Conservation (phyloP, 345 rosid genomes). For the Angophora floribunda region DNA sequence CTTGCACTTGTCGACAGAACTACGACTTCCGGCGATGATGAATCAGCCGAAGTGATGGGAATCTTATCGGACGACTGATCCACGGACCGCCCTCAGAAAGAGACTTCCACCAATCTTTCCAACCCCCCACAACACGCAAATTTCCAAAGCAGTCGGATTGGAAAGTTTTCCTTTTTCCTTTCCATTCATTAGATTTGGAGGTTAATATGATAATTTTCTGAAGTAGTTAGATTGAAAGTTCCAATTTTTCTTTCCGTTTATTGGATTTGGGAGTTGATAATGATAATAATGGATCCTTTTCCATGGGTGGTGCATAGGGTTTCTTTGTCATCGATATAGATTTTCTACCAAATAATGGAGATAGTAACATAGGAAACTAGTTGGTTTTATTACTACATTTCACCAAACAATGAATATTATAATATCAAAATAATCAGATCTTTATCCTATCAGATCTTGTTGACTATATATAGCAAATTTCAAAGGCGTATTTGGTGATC, state of each 20-base stretch:
- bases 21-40: not conserved
- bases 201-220: not conserved
- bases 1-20: not conserved
- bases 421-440: not conserved
- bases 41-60: not conserved
- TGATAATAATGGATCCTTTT: not conserved
- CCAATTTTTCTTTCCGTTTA: not conserved
- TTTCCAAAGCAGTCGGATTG: not conserved
- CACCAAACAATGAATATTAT: not conserved
- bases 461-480: not conserved
- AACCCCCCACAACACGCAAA: not conserved
- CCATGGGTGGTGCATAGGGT: not conserved
- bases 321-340: not conserved
- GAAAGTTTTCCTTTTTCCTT: not conserved
- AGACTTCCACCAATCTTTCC: not conserved
- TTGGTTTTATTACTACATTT: not conserved
- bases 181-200: not conserved
- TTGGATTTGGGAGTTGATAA: not conserved
- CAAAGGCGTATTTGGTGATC: not conserved
- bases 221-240: not conserved
- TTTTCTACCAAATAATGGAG: not conserved
- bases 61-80: not conserved
- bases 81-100: not conserved
- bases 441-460: not conserved
- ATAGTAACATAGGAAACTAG: not conserved